Percentiles rank a stretch among this genome's conserved stretches.
phyloP scores from a whole-genome alignment of 345 rosid genomes.

The Acer saccharum region DNA sequence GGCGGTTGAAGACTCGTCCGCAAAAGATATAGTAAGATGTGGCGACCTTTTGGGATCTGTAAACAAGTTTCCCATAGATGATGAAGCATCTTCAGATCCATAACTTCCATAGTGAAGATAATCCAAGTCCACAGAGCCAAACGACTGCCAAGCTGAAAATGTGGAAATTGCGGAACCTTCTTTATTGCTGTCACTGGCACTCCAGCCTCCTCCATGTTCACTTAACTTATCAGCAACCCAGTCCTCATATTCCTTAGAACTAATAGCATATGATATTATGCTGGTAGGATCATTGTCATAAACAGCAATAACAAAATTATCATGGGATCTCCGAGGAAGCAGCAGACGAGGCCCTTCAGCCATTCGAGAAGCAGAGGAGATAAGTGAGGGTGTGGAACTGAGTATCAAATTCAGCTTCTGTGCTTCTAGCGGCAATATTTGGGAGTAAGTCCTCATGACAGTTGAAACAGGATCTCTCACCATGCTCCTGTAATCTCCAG shows the following conservation, averaged over 20 bases:
- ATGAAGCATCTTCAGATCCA: constrained; percentile 51
- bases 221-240: constrained; percentile 54
- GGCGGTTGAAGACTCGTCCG: constrained; percentile 55
- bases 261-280: constrained; percentile 83
- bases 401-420: constrained; percentile 61
- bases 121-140: constrained; percentile 62
- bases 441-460: constrained; percentile 59
- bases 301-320: constrained; percentile 76
- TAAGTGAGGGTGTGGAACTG: constrained; percentile 49
- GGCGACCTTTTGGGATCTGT: constrained; percentile 69
- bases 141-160: constrained; percentile 67
- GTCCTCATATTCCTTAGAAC: constrained; percentile 75
- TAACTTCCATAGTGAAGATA: constrained; percentile 53
- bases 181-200: constrained; percentile 30
- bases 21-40: constrained; percentile 70
- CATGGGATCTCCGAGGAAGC: constrained; percentile 55
- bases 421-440: constrained; percentile 61
- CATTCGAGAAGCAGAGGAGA: constrained; percentile 64
- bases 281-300: constrained; percentile 93
- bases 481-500: constrained; percentile 81
- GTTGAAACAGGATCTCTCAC: constrained; percentile 78
- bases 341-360: constrained; percentile 81
- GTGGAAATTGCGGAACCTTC: constrained; percentile 49
- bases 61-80: constrained; percentile 42
- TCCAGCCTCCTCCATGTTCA: constrained; percentile 50